Conservation (phyloP, 148 eudicot species). For the Euryodendron excelsum region DNA sequence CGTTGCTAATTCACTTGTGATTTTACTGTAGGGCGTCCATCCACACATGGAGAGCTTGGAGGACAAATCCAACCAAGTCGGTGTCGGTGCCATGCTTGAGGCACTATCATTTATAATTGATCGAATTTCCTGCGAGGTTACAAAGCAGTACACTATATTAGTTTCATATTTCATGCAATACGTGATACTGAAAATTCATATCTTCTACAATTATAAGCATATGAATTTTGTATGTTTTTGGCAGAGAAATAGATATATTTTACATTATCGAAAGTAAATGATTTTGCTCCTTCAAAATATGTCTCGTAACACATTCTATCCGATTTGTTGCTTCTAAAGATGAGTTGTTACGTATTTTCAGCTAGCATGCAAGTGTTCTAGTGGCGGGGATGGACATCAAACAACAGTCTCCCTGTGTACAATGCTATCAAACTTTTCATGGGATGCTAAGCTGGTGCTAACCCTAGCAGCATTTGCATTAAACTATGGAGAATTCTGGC, state of each 20-base stretch:
- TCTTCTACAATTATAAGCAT: neutral
- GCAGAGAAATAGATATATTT: neutral
- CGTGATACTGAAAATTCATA: too few species aligned
- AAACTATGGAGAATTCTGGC: constrained; percentile 33
- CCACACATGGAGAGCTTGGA: constrained; percentile 1
- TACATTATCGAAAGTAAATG: too few species aligned
- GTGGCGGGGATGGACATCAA: constrained; percentile 29
- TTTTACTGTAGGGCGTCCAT: constrained; percentile 22
- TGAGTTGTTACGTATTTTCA: constrained; percentile 1
- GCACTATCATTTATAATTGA: constrained; percentile 28
- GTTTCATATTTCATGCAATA: too few species aligned
- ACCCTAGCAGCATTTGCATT: constrained; percentile 33
- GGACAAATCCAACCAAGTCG: constrained; percentile 12
- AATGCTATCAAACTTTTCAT: constrained; percentile 19
- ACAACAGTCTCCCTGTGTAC: constrained; percentile 20
- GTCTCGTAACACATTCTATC: too few species aligned
- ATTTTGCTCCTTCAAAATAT: too few species aligned
- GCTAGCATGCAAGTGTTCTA: constrained; percentile 37
- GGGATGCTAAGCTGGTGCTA: constrained; percentile 33
- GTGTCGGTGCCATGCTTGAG: constrained; percentile 24
- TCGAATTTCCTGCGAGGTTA: constrained; percentile 42
- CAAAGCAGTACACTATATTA: neutral
- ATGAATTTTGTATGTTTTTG: too few species aligned
- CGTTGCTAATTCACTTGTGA: neutral
- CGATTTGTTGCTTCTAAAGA: neutral